These are phyloP conservation scores for Tylopilus intermedius DNA, from an alignment of 768 basidiomycete species.

Conservation along the genomic window DNA sequence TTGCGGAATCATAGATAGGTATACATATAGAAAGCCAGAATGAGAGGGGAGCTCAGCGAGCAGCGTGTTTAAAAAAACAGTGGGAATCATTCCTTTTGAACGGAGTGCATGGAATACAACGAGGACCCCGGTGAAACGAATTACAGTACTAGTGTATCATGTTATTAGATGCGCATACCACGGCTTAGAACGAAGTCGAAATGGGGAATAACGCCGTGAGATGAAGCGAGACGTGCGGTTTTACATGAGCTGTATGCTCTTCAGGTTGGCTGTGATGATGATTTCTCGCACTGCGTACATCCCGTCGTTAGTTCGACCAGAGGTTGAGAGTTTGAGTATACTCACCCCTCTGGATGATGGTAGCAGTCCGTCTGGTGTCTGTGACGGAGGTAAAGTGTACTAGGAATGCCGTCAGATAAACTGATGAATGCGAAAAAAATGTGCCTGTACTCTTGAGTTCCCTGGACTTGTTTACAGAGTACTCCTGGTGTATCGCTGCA, in stretches of 20 bases:
- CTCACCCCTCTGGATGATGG: constrained; percentile 70
- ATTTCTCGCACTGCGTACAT: constrained; percentile 55
- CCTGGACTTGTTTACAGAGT: constrained; percentile 64
- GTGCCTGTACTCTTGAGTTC: constrained; percentile 61
- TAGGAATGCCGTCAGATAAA: constrained; percentile 27
- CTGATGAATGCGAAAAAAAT: neutral
- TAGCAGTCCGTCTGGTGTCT: constrained; percentile 69
- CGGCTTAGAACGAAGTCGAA: constrained; percentile 8
- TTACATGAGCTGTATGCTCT: constrained; percentile 42
- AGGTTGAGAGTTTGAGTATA: neutral
- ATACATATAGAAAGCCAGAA: constrained; percentile 15
- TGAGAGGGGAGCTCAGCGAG: neutral
- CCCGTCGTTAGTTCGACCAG: constrained; percentile 1
- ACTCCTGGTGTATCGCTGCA: constrained; percentile 59
- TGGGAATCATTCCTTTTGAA: constrained; percentile 12
- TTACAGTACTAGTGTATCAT: constrained; percentile 11
- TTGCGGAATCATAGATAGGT: constrained; percentile 22
- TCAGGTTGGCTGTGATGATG: constrained; percentile 62
- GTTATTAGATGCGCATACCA: constrained; percentile 16
- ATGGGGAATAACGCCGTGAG: neutral
- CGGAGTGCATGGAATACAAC: constrained; percentile 14
- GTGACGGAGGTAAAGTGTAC: constrained; percentile 80
- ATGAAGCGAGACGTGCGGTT: constrained; percentile 3
- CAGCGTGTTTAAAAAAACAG: constrained; percentile 11
- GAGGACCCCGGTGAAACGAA: constrained; percentile 10